phyloP scores from a whole-genome alignment of 495 filamentous ascomycete genomes.

The Aspergillus olivimuriae region DNA sequence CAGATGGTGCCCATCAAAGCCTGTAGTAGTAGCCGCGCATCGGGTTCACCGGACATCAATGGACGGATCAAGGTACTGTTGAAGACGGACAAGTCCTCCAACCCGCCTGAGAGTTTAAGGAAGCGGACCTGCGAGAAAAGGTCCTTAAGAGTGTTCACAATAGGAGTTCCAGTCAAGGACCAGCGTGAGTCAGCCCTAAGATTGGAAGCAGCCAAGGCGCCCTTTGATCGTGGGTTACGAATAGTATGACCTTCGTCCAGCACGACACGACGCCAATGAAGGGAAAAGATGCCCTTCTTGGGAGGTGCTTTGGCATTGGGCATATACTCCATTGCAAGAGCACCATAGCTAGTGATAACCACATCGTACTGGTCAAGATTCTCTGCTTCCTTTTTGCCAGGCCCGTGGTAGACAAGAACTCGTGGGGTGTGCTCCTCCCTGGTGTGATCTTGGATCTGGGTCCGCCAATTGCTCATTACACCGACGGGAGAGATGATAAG shows the following conservation, averaged over 20 bases:
- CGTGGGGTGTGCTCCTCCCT: constrained; percentile 50
- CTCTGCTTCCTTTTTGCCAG: constrained; percentile 46
- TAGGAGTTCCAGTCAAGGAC: constrained; percentile 78
- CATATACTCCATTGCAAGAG: constrained; percentile 39
- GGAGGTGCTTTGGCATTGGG: constrained; percentile 25
- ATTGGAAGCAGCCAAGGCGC: constrained; percentile 57
- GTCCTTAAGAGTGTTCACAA: constrained; percentile 73
- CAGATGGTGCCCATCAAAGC: constrained; percentile 77
- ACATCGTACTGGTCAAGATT: constrained; percentile 59
- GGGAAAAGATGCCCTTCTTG: constrained; percentile 48
- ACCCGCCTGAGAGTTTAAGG: constrained; percentile 68
- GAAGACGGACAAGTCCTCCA: constrained; percentile 71
- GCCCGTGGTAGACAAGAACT: constrained; percentile 72
- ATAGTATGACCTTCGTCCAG: constrained; percentile 87
- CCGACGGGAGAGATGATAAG: constrained; percentile 79
- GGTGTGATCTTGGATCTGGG: constrained; percentile 73
- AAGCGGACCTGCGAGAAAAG: constrained; percentile 78
- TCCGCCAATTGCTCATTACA: constrained; percentile 91
- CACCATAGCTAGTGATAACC: constrained; percentile 80
- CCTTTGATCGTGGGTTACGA: constrained; percentile 69
- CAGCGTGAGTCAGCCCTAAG: constrained; percentile 70
- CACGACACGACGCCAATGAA: constrained; percentile 75
- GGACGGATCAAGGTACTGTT: constrained; percentile 68
- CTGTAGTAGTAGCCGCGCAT: constrained; percentile 62
- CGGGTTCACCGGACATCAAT: constrained; percentile 50